A percentile compares a stretch with the other conserved stretches of the same genome.
Evolutionary conservation across 352 stramenopile genomes (phyloP).

Genomic region (Thraustochytrium sp.): DNA sequence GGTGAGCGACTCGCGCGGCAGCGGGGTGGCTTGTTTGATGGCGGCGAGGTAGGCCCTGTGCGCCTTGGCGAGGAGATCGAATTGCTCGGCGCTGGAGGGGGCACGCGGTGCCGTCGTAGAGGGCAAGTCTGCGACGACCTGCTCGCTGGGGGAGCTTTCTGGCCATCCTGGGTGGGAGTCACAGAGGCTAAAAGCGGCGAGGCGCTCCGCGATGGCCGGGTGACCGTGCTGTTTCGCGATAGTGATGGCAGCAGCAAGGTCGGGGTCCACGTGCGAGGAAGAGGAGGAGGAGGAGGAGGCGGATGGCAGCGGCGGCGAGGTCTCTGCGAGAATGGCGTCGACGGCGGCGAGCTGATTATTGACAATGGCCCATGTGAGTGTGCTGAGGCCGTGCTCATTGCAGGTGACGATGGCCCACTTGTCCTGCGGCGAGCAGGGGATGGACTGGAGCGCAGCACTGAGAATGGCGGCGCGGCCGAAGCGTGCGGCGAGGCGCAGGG

Average conservation of each 20-base stretch:
- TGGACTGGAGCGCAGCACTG: neutral
- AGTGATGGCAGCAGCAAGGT: neutral
- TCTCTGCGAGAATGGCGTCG: neutral
- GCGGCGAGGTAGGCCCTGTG: too few species aligned
- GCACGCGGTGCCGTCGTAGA: too few species aligned
- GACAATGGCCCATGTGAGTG: neutral
- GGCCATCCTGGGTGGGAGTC: too few species aligned
- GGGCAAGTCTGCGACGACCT: too few species aligned
- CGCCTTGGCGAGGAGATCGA: too few species aligned
- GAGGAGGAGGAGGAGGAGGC: too few species aligned
- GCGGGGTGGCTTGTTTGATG: too few species aligned
- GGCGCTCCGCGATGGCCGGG: neutral
- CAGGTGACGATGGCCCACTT: slow-evolving; percentile 12
- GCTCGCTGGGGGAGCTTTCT: too few species aligned
- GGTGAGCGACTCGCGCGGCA: too few species aligned
- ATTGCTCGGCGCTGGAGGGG: too few species aligned
- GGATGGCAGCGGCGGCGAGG: neutral
- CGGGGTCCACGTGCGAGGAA: neutral
- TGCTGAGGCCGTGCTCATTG: neutral
- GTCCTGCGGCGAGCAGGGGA: neutral
- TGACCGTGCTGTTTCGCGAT: neutral
- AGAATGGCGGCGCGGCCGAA: neutral
- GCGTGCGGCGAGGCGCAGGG: neutral
- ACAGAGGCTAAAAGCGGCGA: neutral
- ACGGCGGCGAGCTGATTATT: neutral